Evolutionary conservation across 345 rosid species (phyloP), one percentile per base, ranked within the genome.

Genomic region (Atalantia buxifolia): DNA sequence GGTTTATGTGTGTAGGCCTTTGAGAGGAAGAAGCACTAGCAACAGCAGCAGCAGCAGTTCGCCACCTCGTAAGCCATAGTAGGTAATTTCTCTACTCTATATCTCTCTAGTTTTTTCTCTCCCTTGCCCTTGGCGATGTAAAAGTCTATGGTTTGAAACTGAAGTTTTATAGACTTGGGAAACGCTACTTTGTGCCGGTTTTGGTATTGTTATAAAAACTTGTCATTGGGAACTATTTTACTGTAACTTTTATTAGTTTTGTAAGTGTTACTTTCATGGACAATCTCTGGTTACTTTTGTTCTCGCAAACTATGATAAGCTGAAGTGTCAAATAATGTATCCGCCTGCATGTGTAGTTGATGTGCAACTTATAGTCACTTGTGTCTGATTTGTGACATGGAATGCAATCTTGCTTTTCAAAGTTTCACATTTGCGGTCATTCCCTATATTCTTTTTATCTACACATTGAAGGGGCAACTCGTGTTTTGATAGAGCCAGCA

Each of bases 11-110:
- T 84, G 67, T 74, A 94, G 99, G 95, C 94, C 95, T n/a, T 42
- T 91, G 83, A 87, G 94, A 82, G 95, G 95, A 79, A 88, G 92
- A 86, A 90, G 97, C 72, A 86, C 90, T 81, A 90, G 93, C 88
- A 92, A 87, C 71, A 92, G 92, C 81, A 92, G 97, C 86, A 87
- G 98, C 88, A 90, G 96, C 85, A 85, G 92, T 75, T 89, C 87
- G 0, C 92, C 92, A 19, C 88, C 87, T 64, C 88, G 89, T 33
- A 94, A 88, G 82, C 87, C 87, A 50, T 89, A 90, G 86, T 87
- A 90, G 86, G 84, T 84, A 80, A 78, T 71, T 36, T 77, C 69
- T 59, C 76, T 63, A 36, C 63, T 24, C 63, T 38, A 66, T 36
- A 1, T 30, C 65, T 53, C 70, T 63, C 8, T 45, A 27, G 27